These are phyloP conservation scores for Heterobasidion occidentale DNA, from an alignment of 1,284 basidiomycete species.

Conservation along the genomic window DNA sequence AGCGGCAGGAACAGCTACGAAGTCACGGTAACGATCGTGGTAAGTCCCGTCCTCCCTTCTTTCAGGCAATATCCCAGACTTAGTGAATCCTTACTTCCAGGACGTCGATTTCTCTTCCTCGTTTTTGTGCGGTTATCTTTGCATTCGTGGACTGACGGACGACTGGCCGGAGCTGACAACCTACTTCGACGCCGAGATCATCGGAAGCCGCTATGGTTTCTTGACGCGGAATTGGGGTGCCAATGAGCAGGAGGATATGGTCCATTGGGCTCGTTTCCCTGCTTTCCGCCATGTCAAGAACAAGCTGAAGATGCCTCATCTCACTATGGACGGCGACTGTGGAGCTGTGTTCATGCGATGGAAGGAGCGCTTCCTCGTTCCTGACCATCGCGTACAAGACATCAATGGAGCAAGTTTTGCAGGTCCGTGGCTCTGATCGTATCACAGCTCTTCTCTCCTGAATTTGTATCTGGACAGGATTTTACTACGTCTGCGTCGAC, in stretches of 20 bases:
- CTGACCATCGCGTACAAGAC: conserved; percentile 88
- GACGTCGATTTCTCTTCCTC: conserved; percentile 79
- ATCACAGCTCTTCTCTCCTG: conserved; percentile 5
- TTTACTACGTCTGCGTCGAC: conserved; percentile 84
- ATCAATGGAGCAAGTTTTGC: conserved; percentile 96
- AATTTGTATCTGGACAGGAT: conserved; percentile 37
- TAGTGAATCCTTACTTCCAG: conserved; percentile 26
- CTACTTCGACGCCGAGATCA: conserved; percentile 92
- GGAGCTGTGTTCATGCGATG: conserved; percentile 90
- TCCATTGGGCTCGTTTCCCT: conserved; percentile 88
- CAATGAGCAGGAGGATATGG: conserved; percentile 80
- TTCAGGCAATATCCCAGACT: neutral
- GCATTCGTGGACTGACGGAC: conserved; percentile 83
- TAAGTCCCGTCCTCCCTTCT: conserved; percentile 30
- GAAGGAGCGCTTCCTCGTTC: conserved; percentile 95
- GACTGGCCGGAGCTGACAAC: conserved; percentile 60
- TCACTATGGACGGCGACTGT: conserved; percentile 71
- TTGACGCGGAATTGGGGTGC: conserved; percentile 83
- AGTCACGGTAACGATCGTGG: conserved; percentile 75
- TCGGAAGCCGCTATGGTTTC: conserved; percentile 82
- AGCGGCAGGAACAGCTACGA: conserved; percentile 81
- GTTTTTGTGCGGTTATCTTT: conserved; percentile 80
- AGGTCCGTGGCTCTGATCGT: conserved; percentile 39
- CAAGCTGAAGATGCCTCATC: conserved; percentile 66
- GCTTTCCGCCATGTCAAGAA: conserved; percentile 76